Evolutionary conservation across 2,329 filamentous ascomycete species (phyloP).

Genomic region (Trichoderma endophyticum): DNA sequence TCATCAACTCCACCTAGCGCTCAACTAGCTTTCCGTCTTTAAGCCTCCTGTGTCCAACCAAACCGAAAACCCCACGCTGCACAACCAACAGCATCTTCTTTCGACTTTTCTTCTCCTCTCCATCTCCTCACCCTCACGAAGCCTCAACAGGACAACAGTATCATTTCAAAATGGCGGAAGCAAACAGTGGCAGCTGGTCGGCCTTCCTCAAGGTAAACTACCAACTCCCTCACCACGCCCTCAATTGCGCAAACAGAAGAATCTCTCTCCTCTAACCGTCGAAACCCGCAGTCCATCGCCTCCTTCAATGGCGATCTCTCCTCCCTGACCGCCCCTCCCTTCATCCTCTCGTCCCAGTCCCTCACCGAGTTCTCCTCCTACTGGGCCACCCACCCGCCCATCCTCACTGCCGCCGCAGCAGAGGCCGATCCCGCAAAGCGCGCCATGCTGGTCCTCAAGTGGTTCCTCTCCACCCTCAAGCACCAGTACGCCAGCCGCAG

Average conservation of each 20-base stretch:
- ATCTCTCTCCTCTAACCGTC: background rate
- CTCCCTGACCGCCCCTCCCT: constrained; percentile 76
- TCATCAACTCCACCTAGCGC: background rate
- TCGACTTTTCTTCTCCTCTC: background rate
- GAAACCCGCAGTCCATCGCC: constrained; percentile 59
- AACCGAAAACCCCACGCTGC: background rate
- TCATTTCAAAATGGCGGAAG: constrained; percentile 31
- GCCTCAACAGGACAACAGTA: background rate
- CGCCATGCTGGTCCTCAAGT: constrained; percentile 84
- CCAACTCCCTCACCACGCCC: background rate
- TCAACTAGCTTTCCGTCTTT: background rate
- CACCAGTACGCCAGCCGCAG: constrained; percentile 75
- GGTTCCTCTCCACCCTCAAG: constrained; percentile 91
- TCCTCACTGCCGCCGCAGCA: constrained; percentile 78
- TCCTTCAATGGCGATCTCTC: constrained; percentile 81
- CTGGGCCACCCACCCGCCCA: constrained; percentile 73
- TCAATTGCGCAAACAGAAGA: background rate
- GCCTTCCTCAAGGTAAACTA: constrained; percentile 49
- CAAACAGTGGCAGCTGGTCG: constrained; percentile 48
- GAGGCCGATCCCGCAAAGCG: constrained; percentile 80
- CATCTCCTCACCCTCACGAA: background rate
- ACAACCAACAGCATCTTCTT: background rate
- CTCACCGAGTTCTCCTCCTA: constrained; percentile 79
- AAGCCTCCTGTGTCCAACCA: background rate
- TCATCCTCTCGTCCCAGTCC: constrained; percentile 75